Evolutionary conservation across 78 protist species (phyloP).

Genomic region (Dictyostelium firmibasis): DNA sequence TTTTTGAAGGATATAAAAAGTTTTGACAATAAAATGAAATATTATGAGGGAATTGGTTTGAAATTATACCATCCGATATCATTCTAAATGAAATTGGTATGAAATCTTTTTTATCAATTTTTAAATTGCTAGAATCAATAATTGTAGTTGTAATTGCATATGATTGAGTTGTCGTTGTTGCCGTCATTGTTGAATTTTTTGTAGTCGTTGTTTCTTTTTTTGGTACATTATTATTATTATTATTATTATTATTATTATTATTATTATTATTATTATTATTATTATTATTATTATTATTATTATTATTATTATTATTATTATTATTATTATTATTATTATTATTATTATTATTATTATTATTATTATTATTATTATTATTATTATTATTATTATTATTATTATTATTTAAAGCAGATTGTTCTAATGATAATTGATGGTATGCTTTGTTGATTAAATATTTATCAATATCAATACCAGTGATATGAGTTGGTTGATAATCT

Average conservation of each 20-base stretch:
- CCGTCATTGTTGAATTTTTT: not conserved
- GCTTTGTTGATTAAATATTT: slow-evolving; percentile 26
- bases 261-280: too few relatives aligned
- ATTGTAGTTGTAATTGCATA: not conserved
- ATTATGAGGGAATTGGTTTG: slow-evolving; percentile 16
- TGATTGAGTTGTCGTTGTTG: slow-evolving; percentile 12
- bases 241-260: too few relatives aligned
- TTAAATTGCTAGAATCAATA: not conserved
- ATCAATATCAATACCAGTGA: slow-evolving; percentile 64
- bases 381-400: not conserved
- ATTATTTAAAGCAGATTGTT: not conserved
- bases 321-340: too few relatives aligned
- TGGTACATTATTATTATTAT: not conserved
- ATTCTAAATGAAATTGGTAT: slow-evolving; percentile 38
- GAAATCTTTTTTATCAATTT: not conserved
- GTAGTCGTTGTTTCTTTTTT: not conserved
- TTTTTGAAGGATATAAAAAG: not conserved
- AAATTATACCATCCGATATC: not conserved
- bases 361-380: not conserved
- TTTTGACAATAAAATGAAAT: slow-evolving; percentile 58
- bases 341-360: slow-evolving; percentile 1
- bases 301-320: too few relatives aligned
- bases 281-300: too few relatives aligned
- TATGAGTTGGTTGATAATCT: slow-evolving; percentile 20
- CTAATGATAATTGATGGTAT: not conserved